A percentile compares a stretch with the other conserved stretches of the same genome.
These are phyloP conservation scores for Bipolaris zeicola DNA, from an alignment of 2,329 filamentous ascomycete species.

Conservation along the genomic window DNA sequence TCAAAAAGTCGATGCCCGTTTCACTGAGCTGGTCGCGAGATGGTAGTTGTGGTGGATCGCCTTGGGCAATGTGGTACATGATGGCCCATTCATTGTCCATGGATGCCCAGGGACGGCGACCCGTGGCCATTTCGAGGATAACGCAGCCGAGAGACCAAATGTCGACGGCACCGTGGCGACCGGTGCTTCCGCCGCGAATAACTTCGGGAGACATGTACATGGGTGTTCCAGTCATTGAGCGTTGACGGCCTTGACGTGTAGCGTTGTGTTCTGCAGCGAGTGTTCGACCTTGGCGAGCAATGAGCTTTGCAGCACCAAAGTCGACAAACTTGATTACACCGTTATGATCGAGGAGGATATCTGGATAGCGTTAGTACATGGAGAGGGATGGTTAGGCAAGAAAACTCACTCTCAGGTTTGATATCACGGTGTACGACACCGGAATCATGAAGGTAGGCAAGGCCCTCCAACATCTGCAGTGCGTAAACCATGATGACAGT, in stretches of 20 bases:
- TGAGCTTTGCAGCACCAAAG: constrained; percentile 96
- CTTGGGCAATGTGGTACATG: constrained; percentile 99
- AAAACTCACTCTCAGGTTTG: constrained; percentile 85
- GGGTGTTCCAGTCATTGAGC: constrained; percentile 95
- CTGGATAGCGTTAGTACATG: constrained; percentile 40
- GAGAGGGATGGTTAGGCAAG: not conserved
- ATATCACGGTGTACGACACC: constrained; percentile 96
- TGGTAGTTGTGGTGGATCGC: constrained; percentile 87
- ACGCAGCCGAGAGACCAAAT: constrained; percentile 98
- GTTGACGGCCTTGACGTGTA: constrained; percentile 61
- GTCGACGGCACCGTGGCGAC: constrained; percentile 85
- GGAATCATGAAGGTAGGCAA: constrained; percentile 90
- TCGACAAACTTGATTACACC: constrained; percentile 99
- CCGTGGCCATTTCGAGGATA: constrained; percentile 96
- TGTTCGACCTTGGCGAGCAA: constrained; percentile 90
- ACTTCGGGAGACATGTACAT: constrained; percentile 99
- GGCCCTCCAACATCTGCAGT: constrained; percentile 88
- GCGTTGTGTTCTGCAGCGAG: constrained; percentile 69
- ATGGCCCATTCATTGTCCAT: constrained; percentile 99
- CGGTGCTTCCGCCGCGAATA: constrained; percentile 77
- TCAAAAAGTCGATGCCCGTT: constrained; percentile 84
- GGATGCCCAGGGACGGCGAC: constrained; percentile 89
- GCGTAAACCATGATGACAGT: constrained; percentile 97
- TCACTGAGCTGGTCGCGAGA: constrained; percentile 81
- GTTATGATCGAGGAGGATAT: constrained; percentile 95